Conservation (phyloP, 2,329 filamentous ascomycete genomes). For the Talaromyces sp. region DNA sequence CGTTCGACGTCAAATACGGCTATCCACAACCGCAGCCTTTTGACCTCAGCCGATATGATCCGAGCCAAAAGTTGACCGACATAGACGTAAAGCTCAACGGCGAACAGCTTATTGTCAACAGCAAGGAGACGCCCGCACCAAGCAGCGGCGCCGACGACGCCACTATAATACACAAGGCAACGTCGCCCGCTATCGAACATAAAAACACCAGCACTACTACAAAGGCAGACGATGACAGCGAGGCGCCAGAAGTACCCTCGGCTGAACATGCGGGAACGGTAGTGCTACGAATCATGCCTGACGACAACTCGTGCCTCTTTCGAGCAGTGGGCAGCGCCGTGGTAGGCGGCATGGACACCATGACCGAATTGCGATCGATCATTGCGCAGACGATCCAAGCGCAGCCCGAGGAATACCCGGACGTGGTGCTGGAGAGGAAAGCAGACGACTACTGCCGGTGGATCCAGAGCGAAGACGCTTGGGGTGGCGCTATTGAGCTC, state of each 20-base stretch:
- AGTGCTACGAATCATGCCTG: conserved; percentile 88
- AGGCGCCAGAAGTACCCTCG: conserved; percentile 58
- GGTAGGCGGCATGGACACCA: conserved; percentile 60
- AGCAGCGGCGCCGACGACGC: neutral
- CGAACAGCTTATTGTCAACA: conserved; percentile 62
- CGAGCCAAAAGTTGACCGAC: conserved; percentile 47
- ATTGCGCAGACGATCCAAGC: conserved; percentile 73
- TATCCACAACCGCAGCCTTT: conserved; percentile 69
- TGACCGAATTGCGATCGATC: conserved; percentile 69
- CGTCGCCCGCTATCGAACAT: conserved; percentile 7
- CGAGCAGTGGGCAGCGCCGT: conserved; percentile 78
- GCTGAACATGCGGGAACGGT: conserved; percentile 52
- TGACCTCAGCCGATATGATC: conserved; percentile 51
- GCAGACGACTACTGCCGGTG: conserved; percentile 73
- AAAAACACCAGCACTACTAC: neutral
- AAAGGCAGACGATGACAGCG: conserved; percentile 37
- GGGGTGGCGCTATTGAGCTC: conserved; percentile 90
- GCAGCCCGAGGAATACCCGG: conserved; percentile 66
- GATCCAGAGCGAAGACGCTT: conserved; percentile 74
- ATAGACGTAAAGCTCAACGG: conserved; percentile 60
- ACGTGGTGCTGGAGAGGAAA: conserved; percentile 68
- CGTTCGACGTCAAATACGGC: conserved; percentile 76
- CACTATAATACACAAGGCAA: conserved; percentile 7
- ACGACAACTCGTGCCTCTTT: conserved; percentile 94
- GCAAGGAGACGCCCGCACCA: conserved; percentile 30